Base-by-base conservation (phyloP, 108 stramenopile species). In the Nitzschia sp. region DNA sequence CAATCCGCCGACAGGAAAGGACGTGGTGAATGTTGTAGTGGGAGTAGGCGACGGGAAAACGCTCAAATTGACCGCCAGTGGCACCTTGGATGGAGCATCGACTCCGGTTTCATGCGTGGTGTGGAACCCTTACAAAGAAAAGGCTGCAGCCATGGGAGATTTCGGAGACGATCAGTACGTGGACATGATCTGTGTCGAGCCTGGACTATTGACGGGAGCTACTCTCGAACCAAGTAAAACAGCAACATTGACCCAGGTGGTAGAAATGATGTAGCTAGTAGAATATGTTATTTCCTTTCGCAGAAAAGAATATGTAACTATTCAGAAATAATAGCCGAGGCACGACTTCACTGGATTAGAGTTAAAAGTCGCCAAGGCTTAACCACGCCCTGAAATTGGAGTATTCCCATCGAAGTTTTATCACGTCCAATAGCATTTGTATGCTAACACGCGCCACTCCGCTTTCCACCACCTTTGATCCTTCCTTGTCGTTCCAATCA, bases 131-230 rank as follows among this genome's bases (percentile, higher is more conserved):
- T 75, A 82, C 48, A 69, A 75, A 32, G 74, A 77, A 27, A 94
- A 91, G 29, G 88, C 90, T 1, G 72, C 62, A 29, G 81, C 76
- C 1, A 90, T 94, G 90, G 51, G 53, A 17, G 93, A 94, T 58
- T 91, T 94, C 70, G 85, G 83, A 13, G 75, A 85, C 27, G 90
- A 91, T 56, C 77, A 77, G 75, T 86, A 91, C 59, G 42, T 71
- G 26, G 90, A 91, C 15, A 91, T 94, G 88, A 86, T 94, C 51
- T 94, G 93, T 65, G 86, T 91, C 13, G 90, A 94, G 60, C 93
- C 93, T 27, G 90, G 90, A 26, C 64, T 94, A 27, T 57, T 91
- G 36, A 70, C 48, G 9, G 34, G 59, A 28, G 11, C 82, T 0
- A 23, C 53, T 35, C 29, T 92, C 31, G 65, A 74, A 54, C 60